Conservation (phyloP, 257 asterid species). For the Solanum peruvianum region DNA sequence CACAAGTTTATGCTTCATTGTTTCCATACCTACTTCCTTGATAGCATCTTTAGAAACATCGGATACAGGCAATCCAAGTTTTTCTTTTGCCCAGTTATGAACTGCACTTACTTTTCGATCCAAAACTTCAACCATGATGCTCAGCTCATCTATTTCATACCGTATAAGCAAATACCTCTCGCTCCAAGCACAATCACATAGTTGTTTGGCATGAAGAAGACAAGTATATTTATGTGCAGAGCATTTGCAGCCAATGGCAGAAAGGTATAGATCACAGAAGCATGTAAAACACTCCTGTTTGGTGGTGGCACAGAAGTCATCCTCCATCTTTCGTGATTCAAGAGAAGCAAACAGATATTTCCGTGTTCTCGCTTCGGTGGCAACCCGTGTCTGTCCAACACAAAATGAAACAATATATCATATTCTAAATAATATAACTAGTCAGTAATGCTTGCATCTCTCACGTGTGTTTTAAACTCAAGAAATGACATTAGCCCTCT, state of each 20-base stretch:
- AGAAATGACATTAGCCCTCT: neutral
- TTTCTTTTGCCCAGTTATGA: slow-evolving; percentile 25
- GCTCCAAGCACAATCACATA: slow-evolving; percentile 55
- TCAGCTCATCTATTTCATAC: slow-evolving; percentile 28
- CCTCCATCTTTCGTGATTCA: slow-evolving; percentile 22
- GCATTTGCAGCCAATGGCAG: slow-evolving; percentile 54
- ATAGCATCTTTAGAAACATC: neutral
- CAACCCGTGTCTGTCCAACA: slow-evolving; percentile 36
- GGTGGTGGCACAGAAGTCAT: slow-evolving; percentile 9
- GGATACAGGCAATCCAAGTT: slow-evolving; percentile 15
- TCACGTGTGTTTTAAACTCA: neutral
- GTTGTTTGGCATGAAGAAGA: slow-evolving; percentile 43
- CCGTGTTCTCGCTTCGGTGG: slow-evolving; percentile 35
- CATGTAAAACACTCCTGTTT: slow-evolving; percentile 61
- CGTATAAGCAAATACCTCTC: slow-evolving; percentile 32
- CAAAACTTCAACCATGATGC: slow-evolving; percentile 52
- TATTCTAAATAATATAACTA: neutral
- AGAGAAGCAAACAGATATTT: slow-evolving; percentile 31
- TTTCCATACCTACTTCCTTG: neutral
- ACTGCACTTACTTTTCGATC: slow-evolving; percentile 44
- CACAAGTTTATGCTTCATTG: neutral
- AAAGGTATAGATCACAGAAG: slow-evolving; percentile 55
- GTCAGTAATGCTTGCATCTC: neutral
- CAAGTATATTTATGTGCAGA: slow-evolving; percentile 54
- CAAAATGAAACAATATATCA: neutral